Percentiles rank a stretch among this genome's conserved stretches.
These are phyloP conservation scores for Biscutella laevigata DNA, from an alignment of 441 rosid species.

Conservation along the genomic window DNA sequence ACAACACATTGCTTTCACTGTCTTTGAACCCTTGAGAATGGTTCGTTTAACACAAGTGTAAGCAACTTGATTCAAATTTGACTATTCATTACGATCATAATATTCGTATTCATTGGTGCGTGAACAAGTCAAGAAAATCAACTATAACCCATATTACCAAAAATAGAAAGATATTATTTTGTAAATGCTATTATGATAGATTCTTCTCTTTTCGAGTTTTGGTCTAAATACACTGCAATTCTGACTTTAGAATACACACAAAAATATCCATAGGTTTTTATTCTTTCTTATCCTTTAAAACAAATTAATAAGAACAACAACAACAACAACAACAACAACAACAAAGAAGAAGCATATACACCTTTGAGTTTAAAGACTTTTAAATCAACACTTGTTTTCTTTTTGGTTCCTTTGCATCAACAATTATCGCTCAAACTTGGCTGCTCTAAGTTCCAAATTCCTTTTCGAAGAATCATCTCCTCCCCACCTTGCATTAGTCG, in stretches of 20 bases:
- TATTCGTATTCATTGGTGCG: background rate
- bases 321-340: slow-evolving; percentile 1
- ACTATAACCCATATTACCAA: slow-evolving; percentile 1
- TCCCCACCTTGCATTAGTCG: slow-evolving; percentile 16
- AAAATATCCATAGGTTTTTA: slow-evolving; percentile 12
- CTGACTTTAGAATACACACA: slow-evolving; percentile 16
- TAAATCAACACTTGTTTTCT: slow-evolving; percentile 3
- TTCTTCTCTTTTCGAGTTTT: slow-evolving; percentile 9
- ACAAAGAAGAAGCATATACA: slow-evolving; percentile 18
- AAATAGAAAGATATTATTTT: slow-evolving; percentile 25
- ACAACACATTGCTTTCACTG: background rate
- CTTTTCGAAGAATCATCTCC: slow-evolving; percentile 17
- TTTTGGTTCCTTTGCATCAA: slow-evolving; percentile 19
- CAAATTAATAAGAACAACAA: slow-evolving; percentile 3
- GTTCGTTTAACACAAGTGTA: background rate
- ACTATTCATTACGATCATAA: slow-evolving; percentile 10
- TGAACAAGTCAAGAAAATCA: background rate
- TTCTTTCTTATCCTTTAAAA: slow-evolving; percentile 21
- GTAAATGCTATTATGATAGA: slow-evolving; percentile 2
- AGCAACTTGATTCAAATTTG: slow-evolving; percentile 12
- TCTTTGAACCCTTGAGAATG: slow-evolving; percentile 2
- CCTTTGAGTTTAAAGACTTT: slow-evolving; percentile 3
- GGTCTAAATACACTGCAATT: slow-evolving; percentile 20
- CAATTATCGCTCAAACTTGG: slow-evolving; percentile 20
- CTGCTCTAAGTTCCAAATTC: slow-evolving; percentile 18